These are phyloP conservation scores for Cyberlindnera bimundalis DNA, from an alignment of 805 yeast genomes.

Conservation along the genomic window DNA sequence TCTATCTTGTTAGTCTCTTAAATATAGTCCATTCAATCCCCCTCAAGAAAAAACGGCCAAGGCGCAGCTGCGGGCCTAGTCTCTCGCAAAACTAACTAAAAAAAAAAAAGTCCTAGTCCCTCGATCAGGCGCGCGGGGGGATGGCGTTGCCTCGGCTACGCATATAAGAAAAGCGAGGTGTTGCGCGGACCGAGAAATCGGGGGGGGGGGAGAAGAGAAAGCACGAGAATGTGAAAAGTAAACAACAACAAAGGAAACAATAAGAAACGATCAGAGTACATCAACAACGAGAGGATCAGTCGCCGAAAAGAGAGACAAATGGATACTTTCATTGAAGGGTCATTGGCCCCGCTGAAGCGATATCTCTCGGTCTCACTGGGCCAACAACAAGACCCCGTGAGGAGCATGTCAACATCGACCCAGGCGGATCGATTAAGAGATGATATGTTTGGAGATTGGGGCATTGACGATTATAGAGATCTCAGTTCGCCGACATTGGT, in stretches of 20 bases:
- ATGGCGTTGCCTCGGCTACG: constrained; percentile 7
- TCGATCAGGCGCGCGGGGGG: too few relatives aligned
- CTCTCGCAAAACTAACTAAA: too few relatives aligned
- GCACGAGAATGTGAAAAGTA: neutral
- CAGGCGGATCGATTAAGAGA: constrained; percentile 2
- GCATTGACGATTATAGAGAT: constrained; percentile 21
- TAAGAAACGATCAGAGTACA: too few relatives aligned
- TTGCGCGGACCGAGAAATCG: neutral
- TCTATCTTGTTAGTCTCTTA: too few relatives aligned
- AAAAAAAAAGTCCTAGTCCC: too few relatives aligned
- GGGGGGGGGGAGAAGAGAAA: neutral
- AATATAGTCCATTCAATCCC: too few relatives aligned
- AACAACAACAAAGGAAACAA: neutral
- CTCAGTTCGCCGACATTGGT: constrained; percentile 28
- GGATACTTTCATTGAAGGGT: constrained; percentile 19
- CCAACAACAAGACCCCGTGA: neutral
- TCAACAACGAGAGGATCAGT: too few relatives aligned
- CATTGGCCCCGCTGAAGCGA: constrained; percentile 24
- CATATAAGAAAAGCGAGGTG: neutral
- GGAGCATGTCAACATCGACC: constrained; percentile 1
- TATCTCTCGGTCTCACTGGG: constrained; percentile 18
- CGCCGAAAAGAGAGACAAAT: too few relatives aligned
- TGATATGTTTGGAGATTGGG: constrained; percentile 26
- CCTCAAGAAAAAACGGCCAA: too few relatives aligned
- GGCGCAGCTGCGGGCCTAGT: too few relatives aligned